phyloP scores from a whole-genome alignment of 768 basidiomycete species.

The Russula olivacea region DNA sequence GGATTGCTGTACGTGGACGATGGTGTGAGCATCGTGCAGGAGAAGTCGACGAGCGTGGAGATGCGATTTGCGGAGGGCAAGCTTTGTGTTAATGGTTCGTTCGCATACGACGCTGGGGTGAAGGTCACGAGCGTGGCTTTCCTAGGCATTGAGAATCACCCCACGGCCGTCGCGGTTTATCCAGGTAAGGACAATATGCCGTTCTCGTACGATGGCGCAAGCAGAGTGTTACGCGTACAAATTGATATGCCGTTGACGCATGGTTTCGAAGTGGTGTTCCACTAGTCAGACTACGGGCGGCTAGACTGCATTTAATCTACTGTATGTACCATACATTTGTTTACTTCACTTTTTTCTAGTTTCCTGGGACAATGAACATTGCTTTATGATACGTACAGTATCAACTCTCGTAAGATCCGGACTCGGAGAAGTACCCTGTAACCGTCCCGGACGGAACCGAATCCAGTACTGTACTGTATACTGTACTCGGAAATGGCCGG shows the following conservation, averaged over 20 bases:
- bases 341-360: no score
- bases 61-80: constrained; percentile 29
- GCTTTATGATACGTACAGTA: no score
- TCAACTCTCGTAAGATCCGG: no score
- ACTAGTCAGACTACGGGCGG: background rate
- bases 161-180: constrained; percentile 26
- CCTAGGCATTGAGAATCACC: constrained; percentile 30
- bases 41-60: constrained; percentile 29
- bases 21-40: constrained; percentile 43
- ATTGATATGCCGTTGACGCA: constrained; percentile 36
- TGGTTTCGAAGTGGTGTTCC: constrained; percentile 29
- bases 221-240: constrained; percentile 42
- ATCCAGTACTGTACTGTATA: no score
- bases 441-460: no score
- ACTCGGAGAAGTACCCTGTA: no score
- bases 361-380: no score
- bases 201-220: constrained; percentile 35
- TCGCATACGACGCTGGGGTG: constrained; percentile 31
- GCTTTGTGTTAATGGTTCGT: constrained; percentile 31
- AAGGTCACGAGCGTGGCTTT: constrained; percentile 33
- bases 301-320: background rate
- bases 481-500: no score
- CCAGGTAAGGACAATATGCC: constrained; percentile 22
- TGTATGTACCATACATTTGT: no score
- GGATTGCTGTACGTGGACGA: constrained; percentile 60